Evolutionary conservation across 352 stramenopile species (phyloP).

Genomic region (Discostella stelligera): DNA sequence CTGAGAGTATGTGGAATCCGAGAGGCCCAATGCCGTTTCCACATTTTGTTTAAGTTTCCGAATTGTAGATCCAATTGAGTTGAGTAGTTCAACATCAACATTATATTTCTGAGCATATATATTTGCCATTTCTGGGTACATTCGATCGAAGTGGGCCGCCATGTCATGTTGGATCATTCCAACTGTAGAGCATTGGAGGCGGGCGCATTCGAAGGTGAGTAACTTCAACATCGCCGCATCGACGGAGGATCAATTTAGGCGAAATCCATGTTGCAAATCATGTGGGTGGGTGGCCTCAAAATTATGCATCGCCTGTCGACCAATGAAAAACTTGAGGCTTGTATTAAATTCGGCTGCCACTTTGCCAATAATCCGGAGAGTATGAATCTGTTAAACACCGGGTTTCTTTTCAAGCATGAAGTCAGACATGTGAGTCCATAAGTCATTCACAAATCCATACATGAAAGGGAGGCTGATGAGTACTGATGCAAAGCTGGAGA

Average conservation of each 20-base stretch:
- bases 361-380: no score
- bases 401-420: no score
- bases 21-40: no score
- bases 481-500: background rate
- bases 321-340: slow-evolving; percentile 5
- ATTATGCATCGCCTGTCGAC: slow-evolving; percentile 1
- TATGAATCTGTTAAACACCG: no score
- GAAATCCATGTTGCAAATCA: slow-evolving; percentile 9
- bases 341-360: no score
- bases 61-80: no score
- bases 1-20: background rate
- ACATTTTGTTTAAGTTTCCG: no score
- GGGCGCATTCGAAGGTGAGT: slow-evolving; percentile 6
- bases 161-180: no score
- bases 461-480: no score
- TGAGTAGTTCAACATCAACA: slow-evolving; percentile 15
- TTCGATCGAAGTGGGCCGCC: no score
- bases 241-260: background rate
- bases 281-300: slow-evolving; percentile 9
- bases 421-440: slow-evolving; percentile 33
- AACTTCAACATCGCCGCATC: slow-evolving; percentile 13
- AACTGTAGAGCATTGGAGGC: background rate
- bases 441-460: slow-evolving; percentile 14
- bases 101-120: no score
- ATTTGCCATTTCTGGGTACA: no score